Evolutionary conservation across 129 eudicot genomes (phyloP).

Genomic region (Centrapalus pauciflorus): DNA sequence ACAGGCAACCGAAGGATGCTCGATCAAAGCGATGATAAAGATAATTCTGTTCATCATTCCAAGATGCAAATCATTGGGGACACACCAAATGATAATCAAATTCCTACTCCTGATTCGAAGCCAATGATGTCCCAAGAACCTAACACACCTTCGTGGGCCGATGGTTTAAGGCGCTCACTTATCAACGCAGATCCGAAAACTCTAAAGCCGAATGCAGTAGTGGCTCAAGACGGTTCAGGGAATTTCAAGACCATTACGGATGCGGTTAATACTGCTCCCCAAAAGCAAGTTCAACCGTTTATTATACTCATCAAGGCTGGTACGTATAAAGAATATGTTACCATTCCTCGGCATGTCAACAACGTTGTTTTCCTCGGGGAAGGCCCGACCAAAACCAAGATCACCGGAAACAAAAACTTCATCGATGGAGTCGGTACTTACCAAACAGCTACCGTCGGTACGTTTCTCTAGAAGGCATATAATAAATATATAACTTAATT

Average conservation of each 20-base stretch:
- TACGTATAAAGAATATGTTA: conserved; percentile 47
- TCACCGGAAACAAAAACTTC: conserved; percentile 60
- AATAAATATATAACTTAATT: too few relatives aligned
- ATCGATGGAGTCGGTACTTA: conserved; percentile 56
- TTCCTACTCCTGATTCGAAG: background rate
- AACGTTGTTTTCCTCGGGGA: conserved; percentile 64
- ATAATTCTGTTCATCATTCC: background rate
- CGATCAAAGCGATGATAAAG: conserved; percentile 11
- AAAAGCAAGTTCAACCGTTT: conserved; percentile 19
- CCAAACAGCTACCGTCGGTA: conserved; percentile 67
- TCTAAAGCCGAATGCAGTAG: conserved; percentile 39
- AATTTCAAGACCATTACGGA: conserved; percentile 37
- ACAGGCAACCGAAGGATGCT: conserved; percentile 33
- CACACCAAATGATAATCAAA: background rate
- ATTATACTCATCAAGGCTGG: conserved; percentile 64
- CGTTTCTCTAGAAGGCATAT: background rate
- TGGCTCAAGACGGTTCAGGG: conserved; percentile 59
- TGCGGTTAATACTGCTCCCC: conserved; percentile 30
- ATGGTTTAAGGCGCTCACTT: conserved; percentile 17
- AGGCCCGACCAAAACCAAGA: conserved; percentile 54
- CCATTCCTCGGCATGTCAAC: conserved; percentile 30
- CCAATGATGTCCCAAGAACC: background rate
- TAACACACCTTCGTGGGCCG: conserved; percentile 24
- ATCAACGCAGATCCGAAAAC: conserved; percentile 9
- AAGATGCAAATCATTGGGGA: conserved; percentile 9